Evolutionary conservation across 116 monocot species (phyloP), one percentile per base, ranked within the genome.

Genomic region (Iris pallida): DNA sequence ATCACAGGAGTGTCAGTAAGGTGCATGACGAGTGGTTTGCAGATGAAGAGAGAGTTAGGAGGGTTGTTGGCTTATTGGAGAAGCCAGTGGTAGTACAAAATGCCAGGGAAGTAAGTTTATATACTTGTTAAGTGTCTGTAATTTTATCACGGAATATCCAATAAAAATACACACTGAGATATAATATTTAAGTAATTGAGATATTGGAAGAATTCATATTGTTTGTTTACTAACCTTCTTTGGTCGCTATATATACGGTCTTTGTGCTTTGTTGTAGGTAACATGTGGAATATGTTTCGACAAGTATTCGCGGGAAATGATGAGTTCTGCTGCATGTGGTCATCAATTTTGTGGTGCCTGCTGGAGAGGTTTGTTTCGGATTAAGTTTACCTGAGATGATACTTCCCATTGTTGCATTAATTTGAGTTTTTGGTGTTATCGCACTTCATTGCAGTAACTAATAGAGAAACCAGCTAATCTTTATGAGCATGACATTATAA

Each of bases 211-310:
- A 59, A 66, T 0, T 55, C 42, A 18, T 13, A 7, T 46, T 73
- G 14, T 11, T 45, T 45, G 20, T 12, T 10, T n/a, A 49, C 17
- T n/a, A 71, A 10, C 0, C 16, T 56, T 68, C 45, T 20, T 1
- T 45, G 17, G 7, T 57, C 5, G 4, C 47, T 30, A 1, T 12
- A 41, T 44, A 42, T 47, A 8, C 44, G 16, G 43, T 45, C 14
- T 54, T 17, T 20, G 7, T 58, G 7, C 12, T 61, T 14, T 57
- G 7, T 67, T 59, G 68, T 65, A 78, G 82, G 59, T 78, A 12
- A 74, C 53, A 55, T 82, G 82, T 68, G 82, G 78, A 73, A 82
- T 82, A 70, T 82, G 82, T 61, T 78, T 82, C 61, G 82, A 82
- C 54, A 17, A 48, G 16, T 78, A 65, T 53, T 70, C 74, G 48